Evolutionary conservation across 257 asterid species (phyloP).

Genomic region (Fraxinus anomala): DNA sequence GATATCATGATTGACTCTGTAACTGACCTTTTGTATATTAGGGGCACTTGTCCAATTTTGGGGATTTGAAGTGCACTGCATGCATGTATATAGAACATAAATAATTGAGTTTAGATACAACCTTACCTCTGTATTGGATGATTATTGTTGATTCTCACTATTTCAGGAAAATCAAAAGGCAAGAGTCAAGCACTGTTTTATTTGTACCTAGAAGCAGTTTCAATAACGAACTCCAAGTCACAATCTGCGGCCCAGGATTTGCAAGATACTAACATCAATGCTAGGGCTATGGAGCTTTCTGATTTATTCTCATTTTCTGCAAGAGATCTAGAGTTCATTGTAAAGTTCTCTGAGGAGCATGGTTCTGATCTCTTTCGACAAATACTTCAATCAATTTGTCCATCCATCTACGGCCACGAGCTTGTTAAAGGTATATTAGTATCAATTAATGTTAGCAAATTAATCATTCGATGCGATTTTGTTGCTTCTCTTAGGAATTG

Average conservation of each 20-base stretch:
- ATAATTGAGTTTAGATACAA: background rate
- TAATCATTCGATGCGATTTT: conserved; percentile 9
- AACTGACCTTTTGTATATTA: background rate
- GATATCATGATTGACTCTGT: conserved; percentile 12
- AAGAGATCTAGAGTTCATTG: conserved; percentile 85
- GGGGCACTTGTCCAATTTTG: background rate
- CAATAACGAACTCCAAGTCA: conserved; percentile 80
- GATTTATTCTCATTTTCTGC: conserved; percentile 84
- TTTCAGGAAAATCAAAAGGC: conserved; percentile 83
- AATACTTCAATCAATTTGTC: conserved; percentile 87
- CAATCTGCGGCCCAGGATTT: conserved; percentile 58
- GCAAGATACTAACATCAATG: conserved; percentile 45
- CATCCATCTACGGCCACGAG: conserved; percentile 95
- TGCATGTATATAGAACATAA: background rate
- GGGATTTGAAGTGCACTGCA: background rate
- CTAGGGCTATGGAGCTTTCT: conserved; percentile 55
- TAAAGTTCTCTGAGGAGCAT: conserved; percentile 85
- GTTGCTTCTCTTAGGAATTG: conserved; percentile 12
- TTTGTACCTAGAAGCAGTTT: conserved; percentile 80
- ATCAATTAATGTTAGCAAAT: conserved; percentile 16
- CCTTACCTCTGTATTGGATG: background rate
- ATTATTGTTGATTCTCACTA: background rate
- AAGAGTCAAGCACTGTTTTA: conserved; percentile 81
- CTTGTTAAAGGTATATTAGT: conserved; percentile 84
- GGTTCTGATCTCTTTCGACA: conserved; percentile 80